These are phyloP conservation scores for Trichoderma sp. DNA, from an alignment of 2,329 filamentous ascomycete genomes.

Conservation along the genomic window DNA sequence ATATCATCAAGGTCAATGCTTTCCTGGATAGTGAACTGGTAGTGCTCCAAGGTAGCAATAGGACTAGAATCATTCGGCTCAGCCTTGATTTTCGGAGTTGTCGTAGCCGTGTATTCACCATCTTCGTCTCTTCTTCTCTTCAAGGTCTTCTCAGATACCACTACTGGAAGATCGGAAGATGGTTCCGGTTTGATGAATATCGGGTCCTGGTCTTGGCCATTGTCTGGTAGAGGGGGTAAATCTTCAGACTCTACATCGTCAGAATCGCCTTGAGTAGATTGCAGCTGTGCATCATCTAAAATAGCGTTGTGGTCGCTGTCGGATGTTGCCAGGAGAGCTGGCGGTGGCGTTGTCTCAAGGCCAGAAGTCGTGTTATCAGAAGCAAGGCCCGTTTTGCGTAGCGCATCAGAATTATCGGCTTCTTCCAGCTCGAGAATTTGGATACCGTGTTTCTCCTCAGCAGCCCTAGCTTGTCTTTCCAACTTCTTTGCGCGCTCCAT, in stretches of 20 bases:
- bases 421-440: slow-evolving; percentile 28
- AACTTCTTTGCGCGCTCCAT: slow-evolving; percentile 42
- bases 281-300: slow-evolving; percentile 21
- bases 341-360: slow-evolving; percentile 1
- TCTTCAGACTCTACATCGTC: slow-evolving; percentile 22
- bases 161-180: slow-evolving; percentile 50
- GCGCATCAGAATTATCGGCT: background rate
- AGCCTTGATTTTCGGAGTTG: slow-evolving; percentile 40
- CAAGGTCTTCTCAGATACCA: slow-evolving; percentile 49
- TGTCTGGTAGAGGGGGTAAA: slow-evolving; percentile 24
- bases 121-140: slow-evolving; percentile 45
- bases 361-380: slow-evolving; percentile 20
- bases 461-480: slow-evolving; percentile 41
- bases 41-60: slow-evolving; percentile 23
- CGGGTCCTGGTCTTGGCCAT: slow-evolving; percentile 7
- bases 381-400: slow-evolving; percentile 19
- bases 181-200: slow-evolving; percentile 48
- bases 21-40: slow-evolving; percentile 43
- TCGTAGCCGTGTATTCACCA: slow-evolving; percentile 24
- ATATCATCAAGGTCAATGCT: slow-evolving; percentile 55
- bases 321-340: slow-evolving; percentile 3
- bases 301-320: slow-evolving; percentile 9
- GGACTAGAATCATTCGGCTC: slow-evolving; percentile 37
- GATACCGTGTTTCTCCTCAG: slow-evolving; percentile 40
- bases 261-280: slow-evolving; percentile 23